These are phyloP conservation scores for Lyophyllum atratum DNA, from an alignment of 768 basidiomycete species.

Conservation along the genomic window DNA sequence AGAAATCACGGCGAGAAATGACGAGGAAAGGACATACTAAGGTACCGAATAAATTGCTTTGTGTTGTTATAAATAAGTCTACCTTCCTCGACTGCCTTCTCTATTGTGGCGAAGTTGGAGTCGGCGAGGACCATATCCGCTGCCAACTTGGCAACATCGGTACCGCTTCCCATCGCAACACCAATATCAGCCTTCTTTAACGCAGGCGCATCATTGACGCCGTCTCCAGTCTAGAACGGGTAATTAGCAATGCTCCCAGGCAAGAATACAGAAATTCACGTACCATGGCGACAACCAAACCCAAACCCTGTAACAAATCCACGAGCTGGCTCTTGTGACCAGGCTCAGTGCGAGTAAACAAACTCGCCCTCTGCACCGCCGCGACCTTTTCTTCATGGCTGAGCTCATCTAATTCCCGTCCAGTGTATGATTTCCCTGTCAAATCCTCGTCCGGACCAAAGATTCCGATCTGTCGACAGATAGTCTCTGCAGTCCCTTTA, in stretches of 20 bases:
- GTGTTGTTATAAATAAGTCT: constrained; percentile 99
- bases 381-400: constrained; percentile 77
- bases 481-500: constrained; percentile 96
- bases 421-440: constrained; percentile 95
- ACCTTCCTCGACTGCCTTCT: constrained; percentile 95
- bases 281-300: constrained; percentile 95
- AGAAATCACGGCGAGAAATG: constrained; percentile 5
- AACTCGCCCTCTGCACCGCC: constrained; percentile 83
- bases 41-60: constrained; percentile 99
- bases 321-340: constrained; percentile 94
- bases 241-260: constrained; percentile 1
- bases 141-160: constrained; percentile 96
- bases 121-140: constrained; percentile 98
- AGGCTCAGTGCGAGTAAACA: constrained; percentile 95
- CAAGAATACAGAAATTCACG: constrained; percentile 8
- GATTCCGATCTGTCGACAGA: constrained; percentile 95
- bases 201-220: constrained; percentile 97
- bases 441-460: constrained; percentile 86
- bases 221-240: constrained; percentile 81
- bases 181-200: constrained; percentile 97
- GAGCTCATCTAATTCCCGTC: constrained; percentile 85
- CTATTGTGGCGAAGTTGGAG: constrained; percentile 97
- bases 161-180: constrained; percentile 98
- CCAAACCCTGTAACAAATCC: constrained; percentile 88
- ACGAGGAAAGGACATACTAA: constrained; percentile 59